Evolutionary conservation across 345 rosid species (phyloP), one percentile per base, ranked within the genome.

Genomic region (Gossypium rotundifolium): DNA sequence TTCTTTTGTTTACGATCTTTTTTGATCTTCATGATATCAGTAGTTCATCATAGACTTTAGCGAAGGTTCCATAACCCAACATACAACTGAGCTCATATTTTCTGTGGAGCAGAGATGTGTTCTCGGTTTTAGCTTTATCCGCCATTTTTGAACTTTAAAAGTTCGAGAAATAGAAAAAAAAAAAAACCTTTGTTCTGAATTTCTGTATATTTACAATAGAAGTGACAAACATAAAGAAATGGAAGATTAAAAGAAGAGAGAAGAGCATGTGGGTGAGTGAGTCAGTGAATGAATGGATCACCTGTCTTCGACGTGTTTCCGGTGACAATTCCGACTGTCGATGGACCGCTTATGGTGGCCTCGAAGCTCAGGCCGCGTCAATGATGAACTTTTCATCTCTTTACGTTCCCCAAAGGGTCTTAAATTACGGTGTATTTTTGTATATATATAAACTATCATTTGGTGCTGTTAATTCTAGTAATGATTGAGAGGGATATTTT

Each of bases 281-380:
- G 33, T 16, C 16, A 13, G 16, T 14, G 58, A 51, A 10, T 10
- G 14, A 60, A 60, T 60, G 58, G 82, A 85, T 92, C 95, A 94
- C 90, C 98, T 96, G 93, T 92, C 97, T 68, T 90, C 98, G 60
- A 94, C 97, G 91, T 92, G 93, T 81, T 94, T 91, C 75, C 97
- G 89, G 87, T 94, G 97, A 81, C 96, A 87, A 66, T 83, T 94
- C 59, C 98, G 68, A 89, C 93, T 93, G 90, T 90, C 94, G 74
- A 84, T 77, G 33, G 87, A 78, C 77, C 88, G 76, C 77, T 82
- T 77, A 74, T 80, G 75, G 46, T 87, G 85, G 40, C 78, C 76
- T 12, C 79, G 83, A 16, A 85, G 76, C 80, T 89, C 88, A 91
- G 87, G 83, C 77, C 52, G 74, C 25, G 78, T 65, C 76, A 73